These are phyloP conservation scores for Pseudogymnoascus destructans DNA, from an alignment of 2,329 filamentous ascomycete genomes.

Conservation along the genomic window DNA sequence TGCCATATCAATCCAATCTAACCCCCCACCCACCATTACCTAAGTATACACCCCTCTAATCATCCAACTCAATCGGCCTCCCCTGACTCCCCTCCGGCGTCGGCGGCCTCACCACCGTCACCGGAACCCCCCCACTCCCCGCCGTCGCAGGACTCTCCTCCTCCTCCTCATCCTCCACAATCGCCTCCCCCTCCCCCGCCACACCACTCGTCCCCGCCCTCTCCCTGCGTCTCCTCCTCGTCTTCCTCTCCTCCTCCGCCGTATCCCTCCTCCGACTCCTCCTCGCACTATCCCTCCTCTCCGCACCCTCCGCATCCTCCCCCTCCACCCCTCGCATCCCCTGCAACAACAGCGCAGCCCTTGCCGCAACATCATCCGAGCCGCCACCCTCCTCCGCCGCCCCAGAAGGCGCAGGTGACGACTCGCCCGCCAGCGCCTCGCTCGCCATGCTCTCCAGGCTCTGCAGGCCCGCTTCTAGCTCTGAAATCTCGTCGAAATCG, in stretches of 20 bases:
- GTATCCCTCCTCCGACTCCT: constrained; percentile 45
- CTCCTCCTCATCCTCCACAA: background rate
- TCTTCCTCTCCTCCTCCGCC: constrained; percentile 64
- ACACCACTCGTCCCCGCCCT: constrained; percentile 30
- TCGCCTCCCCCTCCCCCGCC: background rate
- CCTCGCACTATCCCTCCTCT: constrained; percentile 48
- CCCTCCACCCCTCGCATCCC: constrained; percentile 57
- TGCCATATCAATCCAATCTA: background rate
- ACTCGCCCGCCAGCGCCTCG: constrained; percentile 26
- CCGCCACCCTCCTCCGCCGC: constrained; percentile 32
- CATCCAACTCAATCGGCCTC: background rate
- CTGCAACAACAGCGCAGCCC: constrained; percentile 71
- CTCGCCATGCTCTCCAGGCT: constrained; percentile 34
- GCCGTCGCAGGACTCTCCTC: background rate
- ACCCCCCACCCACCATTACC: background rate
- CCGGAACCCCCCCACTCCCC: background rate
- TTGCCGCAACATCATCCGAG: constrained; percentile 62
- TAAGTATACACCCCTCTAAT: background rate
- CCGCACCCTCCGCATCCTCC: constrained; percentile 39
- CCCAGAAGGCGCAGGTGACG: constrained; percentile 18
- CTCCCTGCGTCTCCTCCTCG: constrained; percentile 52
- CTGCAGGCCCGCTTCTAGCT: constrained; percentile 38
- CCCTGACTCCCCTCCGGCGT: background rate
- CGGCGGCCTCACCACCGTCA: background rate
- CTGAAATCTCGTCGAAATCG: constrained; percentile 51